phyloP scores from a whole-genome alignment of 306 rosid species.

The Quercus parvula region DNA sequence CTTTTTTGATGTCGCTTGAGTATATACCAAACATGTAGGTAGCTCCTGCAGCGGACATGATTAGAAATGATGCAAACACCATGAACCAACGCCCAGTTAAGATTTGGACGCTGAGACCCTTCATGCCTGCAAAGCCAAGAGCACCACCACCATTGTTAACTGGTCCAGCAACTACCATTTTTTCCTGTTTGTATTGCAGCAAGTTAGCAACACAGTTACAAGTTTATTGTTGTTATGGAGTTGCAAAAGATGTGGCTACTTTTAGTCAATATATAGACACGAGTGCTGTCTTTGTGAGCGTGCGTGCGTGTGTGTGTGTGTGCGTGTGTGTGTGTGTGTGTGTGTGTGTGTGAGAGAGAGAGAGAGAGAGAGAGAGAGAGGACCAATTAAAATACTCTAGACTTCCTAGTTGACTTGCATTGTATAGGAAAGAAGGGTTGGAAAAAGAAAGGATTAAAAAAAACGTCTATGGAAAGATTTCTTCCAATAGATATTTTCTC shows the following conservation, averaged over 20 bases:
- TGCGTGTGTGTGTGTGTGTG: too few relatives aligned
- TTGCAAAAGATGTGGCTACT: not conserved
- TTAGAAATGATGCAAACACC: conserved; percentile 14
- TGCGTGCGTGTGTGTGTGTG: not conserved
- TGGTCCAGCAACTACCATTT: conserved; percentile 27
- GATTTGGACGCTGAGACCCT: not conserved
- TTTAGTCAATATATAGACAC: not conserved
- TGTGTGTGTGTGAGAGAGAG: too few relatives aligned
- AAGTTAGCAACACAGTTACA: not conserved
- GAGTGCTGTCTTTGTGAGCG: not conserved
- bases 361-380: not conserved
- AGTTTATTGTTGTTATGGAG: not conserved
- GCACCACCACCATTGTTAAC: not conserved
- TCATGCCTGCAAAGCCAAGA: not conserved
- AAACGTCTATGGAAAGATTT: not conserved
- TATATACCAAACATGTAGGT: conserved; percentile 16
- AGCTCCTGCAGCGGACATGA: conserved; percentile 11
- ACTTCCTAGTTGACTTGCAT: not conserved
- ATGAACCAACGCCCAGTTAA: conserved; percentile 13
- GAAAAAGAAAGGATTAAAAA: not conserved
- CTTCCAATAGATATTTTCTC: too few relatives aligned
- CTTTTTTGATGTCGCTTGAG: not conserved
- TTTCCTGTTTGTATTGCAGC: not conserved
- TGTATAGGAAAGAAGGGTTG: not conserved
- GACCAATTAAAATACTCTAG: not conserved